Evolutionary conservation across 306 rosid genomes (phyloP), one percentile per base, ranked within the genome.

Genomic region (Cucurbita ficifolia): DNA sequence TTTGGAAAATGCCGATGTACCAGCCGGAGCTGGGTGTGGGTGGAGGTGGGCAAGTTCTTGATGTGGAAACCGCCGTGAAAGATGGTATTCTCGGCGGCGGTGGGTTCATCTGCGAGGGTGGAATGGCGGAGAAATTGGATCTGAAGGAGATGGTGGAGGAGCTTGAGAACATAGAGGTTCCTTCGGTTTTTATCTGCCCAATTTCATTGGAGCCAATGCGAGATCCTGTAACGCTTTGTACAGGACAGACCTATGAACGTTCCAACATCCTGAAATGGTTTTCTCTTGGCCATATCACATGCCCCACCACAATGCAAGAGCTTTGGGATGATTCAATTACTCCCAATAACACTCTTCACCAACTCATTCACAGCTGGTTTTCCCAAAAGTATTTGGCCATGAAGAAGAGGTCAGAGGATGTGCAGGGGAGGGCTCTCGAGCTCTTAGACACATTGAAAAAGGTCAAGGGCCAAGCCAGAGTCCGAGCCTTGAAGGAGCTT

Each of bases 231-330:
- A 90, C 97, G 29, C 88, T 90, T 40, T 90, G 95, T 85, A 90
- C 97, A 5, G 95, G 97, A n/a, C 97, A 88, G 78, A 90, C 97
- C 33, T 90, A 90, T 1, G 97, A 88, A 81, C 78, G 95, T 74
- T 75, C 86, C 82, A 90, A 87, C 76, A 88, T 90, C 42, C 82
- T 84, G 70, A 90, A 80, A 79, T 90, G 97, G 97, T 82, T 90
- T 65, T 82, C 85, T 62, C 73, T 90, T 75, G 96, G 97, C 12
- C 95, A 90, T 59, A 80, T 58, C 8, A 88, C 97, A 0, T 90
- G 97, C 12, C 97, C 97, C 81, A 87, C 97, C 0, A 91, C 96
- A 60, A 88, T 88, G 97, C 97, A 88, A 58, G 89, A 88, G 78
- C 90, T 91, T 16, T 91, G 97, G 97, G 96, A 88, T 70, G 82